Evolutionary conservation across 192 early-diverging fungal genomes (phyloP), one percentile per base, ranked within the genome.

Genomic region (Spizellomyces punctatus): DNA sequence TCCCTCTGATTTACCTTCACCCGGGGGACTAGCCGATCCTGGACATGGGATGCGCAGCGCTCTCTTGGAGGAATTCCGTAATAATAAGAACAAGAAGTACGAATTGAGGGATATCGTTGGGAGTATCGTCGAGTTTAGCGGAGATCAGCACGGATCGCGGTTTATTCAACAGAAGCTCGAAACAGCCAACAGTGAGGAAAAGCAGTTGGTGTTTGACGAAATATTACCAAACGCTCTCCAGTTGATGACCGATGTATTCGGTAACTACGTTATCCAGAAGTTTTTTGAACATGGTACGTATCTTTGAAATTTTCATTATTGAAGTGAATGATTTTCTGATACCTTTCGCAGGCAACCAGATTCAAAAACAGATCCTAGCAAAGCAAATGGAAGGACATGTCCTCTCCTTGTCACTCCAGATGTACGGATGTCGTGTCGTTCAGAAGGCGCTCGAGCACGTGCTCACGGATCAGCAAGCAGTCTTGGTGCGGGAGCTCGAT

Each of bases 201-300:
- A 97, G 82, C 91, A 97, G 80, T 82, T 94, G 58, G 96, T 99
- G 55, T 99, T 99, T 85, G 92, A 94, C 22, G 97, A 99, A 76
- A 92, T 99, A 54, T 80, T 94, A 66, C 94, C 94, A 6, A 90
- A 91, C 65, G 90, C 93, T 0, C 82, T 95, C 57, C 93, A 96
- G 71, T 81, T 99, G 61, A 99, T 97, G 95, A 96, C 95, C 6
- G 97, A 99, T 71, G 97, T 99, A 0, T 99, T 99, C 92, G 97
- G 97, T 52, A 99, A 99, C 87, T 99, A 99, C 75, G 97, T 99
- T 60, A 92, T 99, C 60, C 97, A 99, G 84, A 99, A 98, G 82
- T 96, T 99, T 79, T 99, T 99, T 85, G 97, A 99, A 82, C 94
- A 99, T 76, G 97, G 95, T 66, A 36, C n/a, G 64, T 22, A 27